Percentiles rank a stretch among this genome's conserved stretches.
Conservation (phyloP, 2,329 filamentous ascomycete species). For the Fusarium clavum region DNA sequence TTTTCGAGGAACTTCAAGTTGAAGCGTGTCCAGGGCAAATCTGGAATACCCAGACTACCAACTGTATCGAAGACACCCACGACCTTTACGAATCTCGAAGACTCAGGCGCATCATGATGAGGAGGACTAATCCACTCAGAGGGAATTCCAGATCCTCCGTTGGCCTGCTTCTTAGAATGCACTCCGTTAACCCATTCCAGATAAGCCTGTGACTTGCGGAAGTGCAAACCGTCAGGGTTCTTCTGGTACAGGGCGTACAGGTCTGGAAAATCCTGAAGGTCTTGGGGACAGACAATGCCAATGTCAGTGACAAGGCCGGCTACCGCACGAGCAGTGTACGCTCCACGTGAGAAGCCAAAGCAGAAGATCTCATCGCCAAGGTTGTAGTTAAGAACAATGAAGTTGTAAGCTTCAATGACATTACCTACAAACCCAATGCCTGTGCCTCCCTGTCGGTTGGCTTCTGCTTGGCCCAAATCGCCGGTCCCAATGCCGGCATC, state of each 20-base stretch:
- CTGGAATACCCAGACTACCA: slow-evolving; percentile 43
- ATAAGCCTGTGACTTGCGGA: slow-evolving; percentile 41
- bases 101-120: slow-evolving; percentile 40
- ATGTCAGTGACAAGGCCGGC: slow-evolving; percentile 47
- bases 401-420: slow-evolving; percentile 53
- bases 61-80: slow-evolving; percentile 45
- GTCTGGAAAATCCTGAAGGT: slow-evolving; percentile 45
- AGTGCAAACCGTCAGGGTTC: slow-evolving; percentile 34
- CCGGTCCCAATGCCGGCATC: slow-evolving; percentile 51
- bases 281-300: slow-evolving; percentile 44
- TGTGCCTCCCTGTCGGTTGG: slow-evolving; percentile 38
- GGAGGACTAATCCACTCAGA: slow-evolving; percentile 37
- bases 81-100: slow-evolving; percentile 37
- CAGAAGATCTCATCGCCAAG: slow-evolving; percentile 50
- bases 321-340: slow-evolving; percentile 53
- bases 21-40: slow-evolving; percentile 40
- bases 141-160: slow-evolving; percentile 8
- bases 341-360: slow-evolving; percentile 53
- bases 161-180: slow-evolving; percentile 27
- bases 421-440: slow-evolving; percentile 48
- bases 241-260: slow-evolving; percentile 44
- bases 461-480: slow-evolving; percentile 27
- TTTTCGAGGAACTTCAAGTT: slow-evolving; percentile 41
- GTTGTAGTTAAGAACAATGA: slow-evolving; percentile 52
- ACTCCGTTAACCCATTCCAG: slow-evolving; percentile 42